Evolutionary conservation across 371 early-diverging fungal genomes (phyloP), one percentile per base, ranked within the genome.

Genomic region (Cladochytrium tenue): DNA sequence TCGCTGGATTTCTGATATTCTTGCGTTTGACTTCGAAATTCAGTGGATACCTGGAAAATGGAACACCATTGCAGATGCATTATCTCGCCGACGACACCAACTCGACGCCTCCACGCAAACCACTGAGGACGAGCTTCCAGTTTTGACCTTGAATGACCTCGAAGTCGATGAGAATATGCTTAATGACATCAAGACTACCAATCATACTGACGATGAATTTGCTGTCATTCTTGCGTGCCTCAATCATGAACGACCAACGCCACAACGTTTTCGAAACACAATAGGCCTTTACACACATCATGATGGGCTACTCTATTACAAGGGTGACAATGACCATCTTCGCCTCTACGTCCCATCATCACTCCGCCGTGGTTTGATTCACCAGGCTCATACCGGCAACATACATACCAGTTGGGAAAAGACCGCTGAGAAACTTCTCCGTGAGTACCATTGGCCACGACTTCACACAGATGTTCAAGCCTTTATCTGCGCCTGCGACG

Each of bases 391-490:
- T 60, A 30, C 34, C 28, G 43, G 32, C 51, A 55, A 63, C 10
- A 68, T 62, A 20, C 62, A 68, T 32, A 68, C 4, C 57, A 56
- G 51, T 30, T 62, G 63, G 63, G 58, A 62, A 56, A 28, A 56
- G 5, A 62, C 68, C 23, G 34, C 57, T n/a, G 67, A 67, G 50
- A 3, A 55, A 53, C 33, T 61, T n/a, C 53, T 56, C 32, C 59
- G 64, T 36, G 23, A 35, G 27, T 67, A 53, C 62, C 66, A 67
- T 33, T 74, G 74, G 74, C 71, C 74, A 5, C 2, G 33, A 0
- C 33, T 74, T n/a, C 17, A 10, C 26, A 35, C 36, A 15, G 58
- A 64, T 35, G 62, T 73, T 27, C 32, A 50, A 3, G 26, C 28
- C 0, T 73, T 32, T 3, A 59, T 67, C 0, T 57, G 51, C 3